Conservation (phyloP, 768 basidiomycete genomes). For the Rhodotorula toruloides region DNA sequence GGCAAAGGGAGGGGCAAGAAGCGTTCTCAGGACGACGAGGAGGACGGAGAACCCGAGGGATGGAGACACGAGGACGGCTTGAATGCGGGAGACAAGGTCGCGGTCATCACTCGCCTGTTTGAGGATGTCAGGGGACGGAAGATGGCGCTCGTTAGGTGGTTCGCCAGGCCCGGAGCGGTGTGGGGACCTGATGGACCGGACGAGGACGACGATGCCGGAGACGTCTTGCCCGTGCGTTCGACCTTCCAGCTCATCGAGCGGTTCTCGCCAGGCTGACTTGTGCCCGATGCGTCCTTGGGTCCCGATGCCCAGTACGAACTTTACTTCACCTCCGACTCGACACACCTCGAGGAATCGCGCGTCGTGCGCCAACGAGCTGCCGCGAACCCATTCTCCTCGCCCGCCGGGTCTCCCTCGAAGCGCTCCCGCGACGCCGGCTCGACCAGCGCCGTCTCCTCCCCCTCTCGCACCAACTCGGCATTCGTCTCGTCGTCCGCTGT, state of each 20-base stretch:
- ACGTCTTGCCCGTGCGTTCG: conserved; percentile 8
- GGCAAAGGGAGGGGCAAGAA: background rate
- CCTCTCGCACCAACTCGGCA: background rate
- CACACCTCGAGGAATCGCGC: conserved; percentile 18
- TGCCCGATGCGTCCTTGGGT: too few species aligned
- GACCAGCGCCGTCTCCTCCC: background rate
- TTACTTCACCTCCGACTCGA: conserved; percentile 38
- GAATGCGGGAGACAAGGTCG: conserved; percentile 27
- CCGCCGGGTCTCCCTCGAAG: conserved; percentile 2
- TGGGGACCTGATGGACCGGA: conserved; percentile 33
- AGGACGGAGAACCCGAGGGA: background rate
- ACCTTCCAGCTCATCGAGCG: background rate
- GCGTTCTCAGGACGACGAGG: background rate
- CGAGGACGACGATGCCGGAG: conserved; percentile 7
- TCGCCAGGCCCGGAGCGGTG: conserved; percentile 18
- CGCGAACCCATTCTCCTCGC: conserved; percentile 3
- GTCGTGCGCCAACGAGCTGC: conserved; percentile 1
- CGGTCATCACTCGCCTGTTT: conserved; percentile 27
- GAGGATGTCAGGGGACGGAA: conserved; percentile 33
- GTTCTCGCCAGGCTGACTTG: background rate
- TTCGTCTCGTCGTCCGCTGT: conserved; percentile 15
- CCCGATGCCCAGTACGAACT: conserved; percentile 34
- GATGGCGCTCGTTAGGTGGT: conserved; percentile 33
- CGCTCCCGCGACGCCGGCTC: background rate
- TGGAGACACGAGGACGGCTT: conserved; percentile 33